Evolutionary conservation across 2,329 filamentous ascomycete species (phyloP).

Genomic region (Sordariomycetes sp.): DNA sequence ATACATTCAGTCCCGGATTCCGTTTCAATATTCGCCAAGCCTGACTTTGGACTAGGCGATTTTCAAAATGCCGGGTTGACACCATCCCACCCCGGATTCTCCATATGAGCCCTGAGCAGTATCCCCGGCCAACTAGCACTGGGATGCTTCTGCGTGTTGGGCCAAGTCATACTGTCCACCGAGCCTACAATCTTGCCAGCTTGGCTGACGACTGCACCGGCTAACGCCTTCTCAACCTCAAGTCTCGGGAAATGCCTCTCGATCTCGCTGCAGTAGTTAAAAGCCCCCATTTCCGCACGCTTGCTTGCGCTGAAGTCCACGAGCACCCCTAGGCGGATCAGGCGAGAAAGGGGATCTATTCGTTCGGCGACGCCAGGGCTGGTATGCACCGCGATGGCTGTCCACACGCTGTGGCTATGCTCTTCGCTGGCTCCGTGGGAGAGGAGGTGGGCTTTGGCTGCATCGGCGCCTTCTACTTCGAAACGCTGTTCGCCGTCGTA

Average conservation of each 20-base stretch:
- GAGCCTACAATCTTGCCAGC: conserved; percentile 10
- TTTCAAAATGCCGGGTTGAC: conserved; percentile 18
- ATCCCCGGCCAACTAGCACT: conserved; percentile 19
- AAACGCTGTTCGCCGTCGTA: conserved; percentile 22
- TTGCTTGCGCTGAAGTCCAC: conserved; percentile 17
- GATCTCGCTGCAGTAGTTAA: conserved; percentile 8
- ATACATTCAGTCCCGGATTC: no score
- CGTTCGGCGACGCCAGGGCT: conserved; percentile 25
- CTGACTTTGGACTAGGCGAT: no score
- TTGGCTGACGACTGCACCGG: conserved; percentile 17
- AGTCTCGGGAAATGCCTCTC: conserved; percentile 15
- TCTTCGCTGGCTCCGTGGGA: conserved; percentile 12
- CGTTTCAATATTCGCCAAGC: no score
- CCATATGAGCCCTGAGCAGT: conserved; percentile 16
- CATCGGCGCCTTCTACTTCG: conserved; percentile 22
- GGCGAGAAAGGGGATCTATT: conserved; percentile 19
- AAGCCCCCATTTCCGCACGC: conserved; percentile 1
- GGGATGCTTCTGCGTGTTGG: conserved; percentile 16
- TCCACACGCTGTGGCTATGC: conserved; percentile 20
- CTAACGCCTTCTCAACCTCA: conserved; percentile 13
- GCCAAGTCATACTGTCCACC: conserved; percentile 15
- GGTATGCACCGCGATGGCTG: conserved; percentile 23
- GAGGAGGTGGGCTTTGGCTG: conserved; percentile 17
- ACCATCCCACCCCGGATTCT: conserved; percentile 16
- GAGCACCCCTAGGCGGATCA: conserved; percentile 19